These are phyloP conservation scores for Trypanosomatidae sp. DNA, from an alignment of 208 protist genomes.

Conservation along the genomic window DNA sequence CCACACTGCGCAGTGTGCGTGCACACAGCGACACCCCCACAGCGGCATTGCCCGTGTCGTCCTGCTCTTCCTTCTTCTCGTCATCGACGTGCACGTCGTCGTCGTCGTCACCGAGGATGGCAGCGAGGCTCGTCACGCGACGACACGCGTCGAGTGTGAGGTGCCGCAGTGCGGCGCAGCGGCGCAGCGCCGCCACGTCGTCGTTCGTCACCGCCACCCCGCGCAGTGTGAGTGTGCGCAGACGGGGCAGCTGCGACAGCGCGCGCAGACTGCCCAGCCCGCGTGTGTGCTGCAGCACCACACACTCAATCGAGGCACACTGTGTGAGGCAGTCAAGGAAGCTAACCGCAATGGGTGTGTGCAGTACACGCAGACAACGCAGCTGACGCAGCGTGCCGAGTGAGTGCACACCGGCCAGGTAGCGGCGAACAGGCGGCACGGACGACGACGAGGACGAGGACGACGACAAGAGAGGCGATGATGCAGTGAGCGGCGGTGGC, in stretches of 20 bases:
- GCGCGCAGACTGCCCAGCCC: slow-evolving; percentile 36
- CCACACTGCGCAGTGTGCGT: no score
- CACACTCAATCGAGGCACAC: slow-evolving; percentile 30
- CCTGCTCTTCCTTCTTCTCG: no score
- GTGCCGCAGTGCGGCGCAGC: slow-evolving; percentile 22
- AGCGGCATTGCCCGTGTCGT: no score
- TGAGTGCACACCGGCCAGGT: slow-evolving; percentile 37
- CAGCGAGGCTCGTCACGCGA: no score
- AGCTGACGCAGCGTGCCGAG: slow-evolving; percentile 37
- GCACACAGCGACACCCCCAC: no score
- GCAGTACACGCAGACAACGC: slow-evolving; percentile 38
- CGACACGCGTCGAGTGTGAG: slow-evolving; percentile 62
- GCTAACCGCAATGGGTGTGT: slow-evolving; percentile 30
- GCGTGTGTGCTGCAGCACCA: slow-evolving; percentile 45
- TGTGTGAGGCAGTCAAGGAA: slow-evolving; percentile 33
- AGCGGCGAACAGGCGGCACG: slow-evolving; percentile 26
- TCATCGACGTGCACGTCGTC: no score
- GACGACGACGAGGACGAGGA: neutral
- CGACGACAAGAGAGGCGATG: no score
- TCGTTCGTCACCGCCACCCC: slow-evolving; percentile 42
- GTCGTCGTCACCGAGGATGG: no score
- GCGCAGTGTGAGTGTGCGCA: slow-evolving; percentile 30
- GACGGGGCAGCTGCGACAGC: slow-evolving; percentile 17
- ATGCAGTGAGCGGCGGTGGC: neutral
- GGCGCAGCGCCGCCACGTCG: slow-evolving; percentile 14